Evolutionary conservation across 2,329 filamentous ascomycete genomes (phyloP), one percentile per base, ranked within the genome.

Genomic region (Aspergillus calidoustus): DNA sequence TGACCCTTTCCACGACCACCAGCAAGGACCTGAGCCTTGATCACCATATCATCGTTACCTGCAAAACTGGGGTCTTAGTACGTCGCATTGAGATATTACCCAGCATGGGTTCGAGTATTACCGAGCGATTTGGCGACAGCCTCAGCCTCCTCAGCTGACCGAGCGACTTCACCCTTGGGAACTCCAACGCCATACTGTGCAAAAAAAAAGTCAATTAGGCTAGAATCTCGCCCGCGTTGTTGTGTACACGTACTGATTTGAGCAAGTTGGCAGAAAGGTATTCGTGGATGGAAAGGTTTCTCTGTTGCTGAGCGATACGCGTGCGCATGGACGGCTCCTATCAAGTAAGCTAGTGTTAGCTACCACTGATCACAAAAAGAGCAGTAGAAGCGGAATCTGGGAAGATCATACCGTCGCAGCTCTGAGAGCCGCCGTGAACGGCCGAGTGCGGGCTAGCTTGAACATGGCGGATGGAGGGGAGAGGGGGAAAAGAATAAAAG

Each of bases 21-120:
- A 66, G 95, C 95, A 66, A 99, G 91, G 64, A 99, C 95, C 85
- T 99, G 95, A 66, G 95, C 95, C 88, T 99, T 99, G 87, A 99
- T 98, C 72, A 99, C 95, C 88, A 97, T 94, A 80, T 99, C 95
- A 77, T 96, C 94, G 73, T 86, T 86, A 70, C 86, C 90, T 84
- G 61, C 31, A 22, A 11, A 62, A 23, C 9, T 59, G 54, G 28
- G 57, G 59, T 67, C 60, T 71, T 66, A 71, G 70, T 61, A 65
- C 46, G 54, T 46, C 57, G 55, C 56, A 51, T 62, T 62, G 57
- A 38, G 6, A 53, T 57, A 31, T 44, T 19, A 19, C 50, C 51
- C 22, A 25, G 58, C 38, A 30, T 48, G 31, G 31, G 54, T 17
- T 22, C 49, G 48, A 62, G 57, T 56, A 69, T 78, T 85, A 89